Evolutionary conservation across 2,329 filamentous ascomycete species (phyloP), one percentile per base, ranked within the genome.

Genomic region (Colletotrichum phormii): DNA sequence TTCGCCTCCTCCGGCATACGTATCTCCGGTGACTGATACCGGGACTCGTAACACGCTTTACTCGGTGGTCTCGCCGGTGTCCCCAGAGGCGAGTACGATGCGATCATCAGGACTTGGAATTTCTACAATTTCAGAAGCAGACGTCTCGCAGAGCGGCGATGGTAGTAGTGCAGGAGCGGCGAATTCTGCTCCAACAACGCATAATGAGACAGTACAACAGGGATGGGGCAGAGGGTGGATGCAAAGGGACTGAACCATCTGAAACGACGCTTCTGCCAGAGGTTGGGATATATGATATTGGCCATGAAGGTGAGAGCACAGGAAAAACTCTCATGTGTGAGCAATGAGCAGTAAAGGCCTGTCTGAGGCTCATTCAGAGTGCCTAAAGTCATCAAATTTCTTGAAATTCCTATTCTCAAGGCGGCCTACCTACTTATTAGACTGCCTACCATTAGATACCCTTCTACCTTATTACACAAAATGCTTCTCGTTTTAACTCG

Each of bases 21-120:
- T 70, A 2, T 72, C 70, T 6, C 66, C 70, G 7, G 13, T 65
- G 12, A 54, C 49, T 15, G 66, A 55, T 12, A 33, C 58, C 0
- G 37, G 33, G 8, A 60, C 29, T n/a, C 15, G 55, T 5, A 49
- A 64, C 22, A 64, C 66, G n/a, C 60, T 73, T 2, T 29, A 61
- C 54, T 55, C 70, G 8, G 59, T n/a, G 11, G 60, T 73, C 9
- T 73, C 71, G 6, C 71, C 71, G 13, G 59, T 73, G 1, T 73
- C 71, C 3, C 66, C 66, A 3, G 55, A 71, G 2, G 55, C 55
- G 26, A 58, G 35, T 35, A 61, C 66, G 9, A 42, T 42, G n/a
- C 55, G 33, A 12, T 53, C n/a, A 1, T 59, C 61, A 2, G 71
- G 66, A 1, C 0, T 65, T 4, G 71, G 71, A 1, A 57, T 71